Conservation (phyloP, 805 yeast genomes). For the Metschnikowia cubensis region DNA sequence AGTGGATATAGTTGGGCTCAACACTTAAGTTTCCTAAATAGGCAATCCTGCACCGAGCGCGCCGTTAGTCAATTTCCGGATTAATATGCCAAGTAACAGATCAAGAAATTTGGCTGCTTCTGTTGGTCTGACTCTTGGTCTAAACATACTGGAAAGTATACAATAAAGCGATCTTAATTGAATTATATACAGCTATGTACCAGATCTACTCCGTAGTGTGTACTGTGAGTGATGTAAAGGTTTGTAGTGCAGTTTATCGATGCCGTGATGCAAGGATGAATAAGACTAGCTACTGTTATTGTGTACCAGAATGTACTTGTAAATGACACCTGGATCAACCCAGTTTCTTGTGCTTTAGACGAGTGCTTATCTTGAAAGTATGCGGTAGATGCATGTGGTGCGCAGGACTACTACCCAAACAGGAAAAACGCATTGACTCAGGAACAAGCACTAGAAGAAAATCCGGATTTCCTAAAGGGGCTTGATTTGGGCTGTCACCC, state of each 20-base stretch:
- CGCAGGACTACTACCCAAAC: not conserved
- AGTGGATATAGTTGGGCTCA: not conserved
- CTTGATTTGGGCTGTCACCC: not conserved
- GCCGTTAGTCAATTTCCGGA: not conserved
- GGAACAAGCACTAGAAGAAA: not conserved
- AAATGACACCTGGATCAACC: not conserved
- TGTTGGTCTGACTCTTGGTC: too few species aligned
- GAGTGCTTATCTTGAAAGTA: not conserved
- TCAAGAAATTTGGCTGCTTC: too few species aligned
- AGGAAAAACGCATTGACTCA: conserved; percentile 3
- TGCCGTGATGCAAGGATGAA: too few species aligned
- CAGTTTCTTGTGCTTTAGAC: too few species aligned
- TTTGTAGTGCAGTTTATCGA: too few species aligned
- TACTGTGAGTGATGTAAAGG: too few species aligned
- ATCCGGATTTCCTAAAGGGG: conserved; percentile 3
- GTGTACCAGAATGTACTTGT: not conserved
- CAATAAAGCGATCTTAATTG: too few species aligned
- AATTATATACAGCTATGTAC: too few species aligned
- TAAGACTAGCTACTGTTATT: too few species aligned
- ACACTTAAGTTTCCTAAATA: not conserved
- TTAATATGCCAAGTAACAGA: not conserved
- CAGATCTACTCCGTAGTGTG: too few species aligned
- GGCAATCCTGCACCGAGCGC: not conserved
- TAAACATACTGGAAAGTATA: too few species aligned
- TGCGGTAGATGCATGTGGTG: not conserved